These are phyloP conservation scores for Lactarius deliciosus DNA, from an alignment of 768 basidiomycete species.

Conservation along the genomic window DNA sequence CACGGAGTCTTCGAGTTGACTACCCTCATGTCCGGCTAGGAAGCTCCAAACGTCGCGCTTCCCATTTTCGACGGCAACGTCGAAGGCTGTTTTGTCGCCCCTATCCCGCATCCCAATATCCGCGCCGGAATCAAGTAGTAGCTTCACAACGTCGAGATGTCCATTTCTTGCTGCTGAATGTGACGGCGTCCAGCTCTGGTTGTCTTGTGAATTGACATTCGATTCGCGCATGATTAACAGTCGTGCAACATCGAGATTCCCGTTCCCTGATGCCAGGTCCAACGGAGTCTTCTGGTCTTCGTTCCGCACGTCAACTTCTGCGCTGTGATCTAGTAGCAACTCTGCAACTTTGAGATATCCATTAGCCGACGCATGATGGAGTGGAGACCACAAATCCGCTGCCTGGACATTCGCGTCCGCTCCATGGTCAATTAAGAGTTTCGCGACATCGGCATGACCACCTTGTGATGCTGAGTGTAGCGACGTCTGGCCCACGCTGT, in stretches of 20 bases:
- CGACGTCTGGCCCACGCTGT: neutral
- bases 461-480: neutral
- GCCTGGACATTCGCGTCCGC: neutral
- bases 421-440: neutral
- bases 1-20: neutral
- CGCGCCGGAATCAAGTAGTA: neutral
- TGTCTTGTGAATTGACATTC: neutral
- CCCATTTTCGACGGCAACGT: neutral
- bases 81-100: neutral
- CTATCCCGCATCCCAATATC: neutral
- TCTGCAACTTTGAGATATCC: neutral
- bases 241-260: neutral
- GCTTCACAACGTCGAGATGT: constrained; percentile 1
- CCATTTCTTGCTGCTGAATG: neutral
- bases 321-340: neutral
- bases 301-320: neutral
- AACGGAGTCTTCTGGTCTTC: neutral
- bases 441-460: neutral
- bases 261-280: neutral
- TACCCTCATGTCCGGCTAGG: neutral
- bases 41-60: neutral
- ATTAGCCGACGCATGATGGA: neutral
- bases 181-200: neutral
- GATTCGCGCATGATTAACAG: neutral
- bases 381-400: neutral